Percentiles rank a stretch among this genome's conserved stretches.
Conservation (phyloP, 805 yeast species). For the Yamadazyma sp. region DNA sequence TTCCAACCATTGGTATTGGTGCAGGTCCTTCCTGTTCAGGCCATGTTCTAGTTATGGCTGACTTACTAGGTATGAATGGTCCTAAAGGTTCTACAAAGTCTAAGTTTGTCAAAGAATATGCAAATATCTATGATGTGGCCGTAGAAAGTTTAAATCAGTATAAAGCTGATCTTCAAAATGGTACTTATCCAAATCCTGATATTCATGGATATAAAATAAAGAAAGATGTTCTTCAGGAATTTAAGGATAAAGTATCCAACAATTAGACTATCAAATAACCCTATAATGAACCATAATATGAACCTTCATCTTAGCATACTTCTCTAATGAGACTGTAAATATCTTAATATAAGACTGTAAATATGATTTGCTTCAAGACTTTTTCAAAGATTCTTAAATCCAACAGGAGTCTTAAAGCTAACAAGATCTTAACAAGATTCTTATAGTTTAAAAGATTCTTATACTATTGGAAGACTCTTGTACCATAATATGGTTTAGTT, state of each 20-base stretch:
- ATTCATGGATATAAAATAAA: constrained; percentile 68
- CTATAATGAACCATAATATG: too few relatives aligned
- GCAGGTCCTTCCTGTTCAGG: constrained; percentile 85
- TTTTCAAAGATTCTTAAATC: too few relatives aligned
- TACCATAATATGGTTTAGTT: too few relatives aligned
- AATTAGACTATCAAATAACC: too few relatives aligned
- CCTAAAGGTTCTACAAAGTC: constrained; percentile 44
- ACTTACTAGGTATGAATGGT: constrained; percentile 72
- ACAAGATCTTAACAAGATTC: too few relatives aligned
- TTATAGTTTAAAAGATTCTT: too few relatives aligned
- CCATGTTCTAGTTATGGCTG: constrained; percentile 87
- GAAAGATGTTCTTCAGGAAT: constrained; percentile 47
- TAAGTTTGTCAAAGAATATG: constrained; percentile 75
- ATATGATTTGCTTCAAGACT: too few relatives aligned
- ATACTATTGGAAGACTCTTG: too few relatives aligned
- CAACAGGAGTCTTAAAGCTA: too few relatives aligned
- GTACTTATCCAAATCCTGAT: constrained; percentile 58
- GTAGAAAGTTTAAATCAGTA: constrained; percentile 53
- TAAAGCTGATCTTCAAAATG: constrained; percentile 52
- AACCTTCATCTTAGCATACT: too few relatives aligned
- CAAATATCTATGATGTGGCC: constrained; percentile 47
- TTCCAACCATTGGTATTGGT: constrained; percentile 95
- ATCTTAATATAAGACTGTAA: too few relatives aligned
- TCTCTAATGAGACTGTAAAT: too few relatives aligned
- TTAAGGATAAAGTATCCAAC: constrained; percentile 9